These are phyloP conservation scores for Laguncularia racemosa DNA, from an alignment of 345 rosid genomes.

Conservation along the genomic window DNA sequence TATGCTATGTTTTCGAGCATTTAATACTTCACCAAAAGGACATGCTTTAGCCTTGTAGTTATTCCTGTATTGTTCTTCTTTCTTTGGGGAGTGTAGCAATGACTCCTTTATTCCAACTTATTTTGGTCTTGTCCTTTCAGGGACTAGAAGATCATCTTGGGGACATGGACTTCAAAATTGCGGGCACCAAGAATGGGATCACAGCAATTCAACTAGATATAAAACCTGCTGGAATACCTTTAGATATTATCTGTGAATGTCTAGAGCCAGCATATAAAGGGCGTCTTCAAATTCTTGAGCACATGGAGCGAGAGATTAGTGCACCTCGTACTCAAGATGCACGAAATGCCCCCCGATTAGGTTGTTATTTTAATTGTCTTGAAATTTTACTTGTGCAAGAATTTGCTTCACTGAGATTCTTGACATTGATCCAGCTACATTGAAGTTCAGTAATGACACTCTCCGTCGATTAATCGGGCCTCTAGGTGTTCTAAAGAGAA, in stretches of 20 bases:
- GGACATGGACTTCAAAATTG: conserved; percentile 98
- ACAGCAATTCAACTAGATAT: conserved; percentile 95
- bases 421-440: conserved; percentile 44
- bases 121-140: conserved; percentile 24
- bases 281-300: conserved; percentile 87
- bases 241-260: conserved; percentile 83
- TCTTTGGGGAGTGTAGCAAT: neutral
- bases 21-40: neutral
- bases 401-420: conserved; percentile 7
- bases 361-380: conserved; percentile 25
- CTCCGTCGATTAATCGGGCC: conserved; percentile 90
- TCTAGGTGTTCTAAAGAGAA: conserved; percentile 66
- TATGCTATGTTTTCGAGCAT: too few relatives aligned
- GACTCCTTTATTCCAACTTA: neutral
- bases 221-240: conserved; percentile 97
- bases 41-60: conserved; percentile 1
- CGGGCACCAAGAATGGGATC: conserved; percentile 86
- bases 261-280: conserved; percentile 79
- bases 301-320: conserved; percentile 71
- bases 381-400: conserved; percentile 5
- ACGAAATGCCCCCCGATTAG: conserved; percentile 57
- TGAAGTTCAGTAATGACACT: conserved; percentile 74
- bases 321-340: conserved; percentile 59
- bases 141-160: conserved; percentile 98
- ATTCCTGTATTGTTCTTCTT: neutral